Percentiles rank a stretch among this genome's conserved stretches.
Evolutionary conservation across 495 filamentous ascomycete genomes (phyloP).

Genomic region (Hypoxylon perforatum): DNA sequence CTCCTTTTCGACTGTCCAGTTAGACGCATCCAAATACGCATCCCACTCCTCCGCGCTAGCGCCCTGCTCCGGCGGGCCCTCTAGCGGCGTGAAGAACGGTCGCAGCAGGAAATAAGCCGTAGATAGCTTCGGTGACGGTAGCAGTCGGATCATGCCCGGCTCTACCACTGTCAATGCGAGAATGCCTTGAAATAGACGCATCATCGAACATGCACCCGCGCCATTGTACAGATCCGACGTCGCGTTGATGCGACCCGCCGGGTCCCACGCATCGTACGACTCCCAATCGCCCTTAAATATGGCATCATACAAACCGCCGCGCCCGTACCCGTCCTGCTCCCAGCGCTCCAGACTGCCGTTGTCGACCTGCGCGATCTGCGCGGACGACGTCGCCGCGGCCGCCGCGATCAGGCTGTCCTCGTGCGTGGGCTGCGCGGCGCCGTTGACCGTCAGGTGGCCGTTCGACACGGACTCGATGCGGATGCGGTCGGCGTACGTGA

Average conservation of each 20-base stretch:
- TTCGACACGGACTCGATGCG: constrained; percentile 71
- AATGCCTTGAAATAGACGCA: constrained; percentile 91
- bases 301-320: constrained; percentile 74
- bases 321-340: constrained; percentile 86
- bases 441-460: constrained; percentile 50
- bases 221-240: constrained; percentile 87
- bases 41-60: constrained; percentile 52
- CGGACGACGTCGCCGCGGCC: constrained; percentile 54
- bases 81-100: constrained; percentile 79
- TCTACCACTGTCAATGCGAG: constrained; percentile 82
- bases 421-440: constrained; percentile 38
- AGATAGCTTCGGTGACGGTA: constrained; percentile 80
- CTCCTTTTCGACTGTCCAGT: constrained; percentile 65
- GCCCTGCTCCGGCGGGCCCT: constrained; percentile 50
- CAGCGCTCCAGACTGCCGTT: constrained; percentile 89
- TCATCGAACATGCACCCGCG: constrained; percentile 84
- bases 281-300: constrained; percentile 88
- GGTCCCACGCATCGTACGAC: constrained; percentile 86
- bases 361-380: constrained; percentile 78
- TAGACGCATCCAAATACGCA: constrained; percentile 65
- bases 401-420: constrained; percentile 58
- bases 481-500: constrained; percentile 85
- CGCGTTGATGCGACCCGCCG: constrained; percentile 75
- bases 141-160: constrained; percentile 85
- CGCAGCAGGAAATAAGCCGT: constrained; percentile 90